These are phyloP conservation scores for Pterocarpus santalinus DNA, from an alignment of 306 rosid species.

Conservation along the genomic window DNA sequence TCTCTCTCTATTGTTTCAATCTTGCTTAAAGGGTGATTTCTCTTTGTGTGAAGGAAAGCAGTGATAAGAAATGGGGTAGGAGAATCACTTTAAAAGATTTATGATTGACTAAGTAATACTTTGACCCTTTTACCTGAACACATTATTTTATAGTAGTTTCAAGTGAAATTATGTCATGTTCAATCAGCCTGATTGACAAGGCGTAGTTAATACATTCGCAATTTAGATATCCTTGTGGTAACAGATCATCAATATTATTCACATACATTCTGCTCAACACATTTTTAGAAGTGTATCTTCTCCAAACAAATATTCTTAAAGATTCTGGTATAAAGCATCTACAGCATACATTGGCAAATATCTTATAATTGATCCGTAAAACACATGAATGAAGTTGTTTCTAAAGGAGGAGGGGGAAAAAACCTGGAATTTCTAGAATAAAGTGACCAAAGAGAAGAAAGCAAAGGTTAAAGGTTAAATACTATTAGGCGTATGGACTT, in stretches of 20 bases:
- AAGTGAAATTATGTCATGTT: slow-evolving; percentile 7
- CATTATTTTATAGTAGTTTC: not conserved
- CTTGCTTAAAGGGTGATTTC: slow-evolving; percentile 13
- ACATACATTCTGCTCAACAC: too few species aligned
- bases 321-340: too few species aligned
- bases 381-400: too few species aligned
- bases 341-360: too few species aligned
- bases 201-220: not conserved
- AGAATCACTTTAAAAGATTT: slow-evolving; percentile 5
- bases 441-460: not conserved
- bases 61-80: not conserved
- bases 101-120: not conserved
- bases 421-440: not conserved
- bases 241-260: too few species aligned
- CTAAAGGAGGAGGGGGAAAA: too few species aligned
- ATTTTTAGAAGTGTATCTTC: too few species aligned
- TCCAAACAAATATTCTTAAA: too few species aligned
- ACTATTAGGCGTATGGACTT: not conserved
- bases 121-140: not conserved
- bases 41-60: slow-evolving; percentile 31
- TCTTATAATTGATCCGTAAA: too few species aligned
- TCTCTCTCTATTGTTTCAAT: not conserved
- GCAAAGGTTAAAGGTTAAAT: not conserved
- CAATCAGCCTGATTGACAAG: slow-evolving; percentile 5
- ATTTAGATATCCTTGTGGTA: not conserved